Conservation (phyloP, 2,329 filamentous ascomycete genomes). For the Aspergillus vadensis region DNA sequence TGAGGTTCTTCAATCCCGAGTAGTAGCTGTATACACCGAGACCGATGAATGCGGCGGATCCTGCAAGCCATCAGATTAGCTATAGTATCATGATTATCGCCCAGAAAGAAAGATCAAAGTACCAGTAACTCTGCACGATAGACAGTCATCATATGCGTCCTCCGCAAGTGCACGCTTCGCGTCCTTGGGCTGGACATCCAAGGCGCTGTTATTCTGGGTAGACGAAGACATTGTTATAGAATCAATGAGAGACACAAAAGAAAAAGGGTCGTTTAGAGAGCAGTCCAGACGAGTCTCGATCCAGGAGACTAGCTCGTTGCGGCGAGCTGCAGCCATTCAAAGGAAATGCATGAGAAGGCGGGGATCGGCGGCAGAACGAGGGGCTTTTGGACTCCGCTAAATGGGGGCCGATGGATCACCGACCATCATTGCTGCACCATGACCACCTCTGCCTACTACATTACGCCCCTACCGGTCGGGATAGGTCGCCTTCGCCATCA, state of each 20-base stretch:
- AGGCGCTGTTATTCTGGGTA: constrained; percentile 51
- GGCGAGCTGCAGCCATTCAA: constrained; percentile 4
- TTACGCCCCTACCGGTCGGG: constrained; percentile 22
- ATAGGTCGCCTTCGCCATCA: constrained; percentile 49
- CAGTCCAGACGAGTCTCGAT: background rate
- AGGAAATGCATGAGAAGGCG: constrained; percentile 27
- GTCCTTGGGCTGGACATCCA: constrained; percentile 57
- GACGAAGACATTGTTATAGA: constrained; percentile 37
- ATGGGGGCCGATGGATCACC: constrained; percentile 2
- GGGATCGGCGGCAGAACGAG: constrained; percentile 36
- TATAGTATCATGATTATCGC: background rate
- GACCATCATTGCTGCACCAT: constrained; percentile 4
- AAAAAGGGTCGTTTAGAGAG: constrained; percentile 13
- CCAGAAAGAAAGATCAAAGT: constrained; percentile 33
- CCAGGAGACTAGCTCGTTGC: background rate
- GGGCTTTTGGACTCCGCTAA: background rate
- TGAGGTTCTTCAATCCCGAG: constrained; percentile 71
- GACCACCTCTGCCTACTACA: background rate
- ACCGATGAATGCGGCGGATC: constrained; percentile 72
- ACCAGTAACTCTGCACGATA: constrained; percentile 72
- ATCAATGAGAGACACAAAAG: background rate
- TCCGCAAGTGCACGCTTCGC: constrained; percentile 58
- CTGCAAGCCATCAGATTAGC: constrained; percentile 44
- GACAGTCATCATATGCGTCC: constrained; percentile 61
- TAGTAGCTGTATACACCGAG: constrained; percentile 77